Base-by-base conservation (phyloP, 2,329 filamentous ascomycete species). In the Alternaria gansuensis region DNA sequence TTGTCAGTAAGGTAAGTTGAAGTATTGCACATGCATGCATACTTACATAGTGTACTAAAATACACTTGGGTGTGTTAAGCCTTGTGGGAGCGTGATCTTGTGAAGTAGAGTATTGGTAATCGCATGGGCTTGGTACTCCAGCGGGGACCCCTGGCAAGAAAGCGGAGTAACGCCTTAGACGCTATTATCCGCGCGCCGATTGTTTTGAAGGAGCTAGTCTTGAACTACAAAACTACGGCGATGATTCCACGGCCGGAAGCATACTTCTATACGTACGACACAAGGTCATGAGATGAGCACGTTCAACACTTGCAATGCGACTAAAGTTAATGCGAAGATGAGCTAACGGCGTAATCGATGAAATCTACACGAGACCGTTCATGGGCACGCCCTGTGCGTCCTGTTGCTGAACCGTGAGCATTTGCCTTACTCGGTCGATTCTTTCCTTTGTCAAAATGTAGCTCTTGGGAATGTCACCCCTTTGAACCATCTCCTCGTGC, bases 401-500 rank as follows among this genome's bases (percentile, higher is more conserved):
- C 57, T 76, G 73, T 43, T 73, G 70, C 51, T 65, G 66, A n/a
- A 79, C 75, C 1, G 75, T 77, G 11, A 75, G 69, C 57, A 70
- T 63, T 17, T 43, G 33, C 44, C 74, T 69, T 28, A 73, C 75
- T 45, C 64, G 65, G 9, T 64, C 61, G 11, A 79, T 70, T 51
- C 77, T 68, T 52, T 79, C 74, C 54, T 73, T 64, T 1, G 71
- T 75, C 53, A 80, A 64, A 1, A 80, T 34, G 59, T 80, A 80
- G 17, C 67, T 72, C 52, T 64, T 67, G 5, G 78, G 78, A 21
- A 80, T 59, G 46, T 75, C 68, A 1, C 74, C 76, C 31, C 65
- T 63, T 41, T 70, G 44, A 5, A 79, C 71, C 70, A 79, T 73
- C 28, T 63, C 58, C 40, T 70, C 58, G 33, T 75, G 68, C n/a